These are phyloP conservation scores for Candida odintsovae DNA, from an alignment of 805 yeast genomes.

Conservation along the genomic window DNA sequence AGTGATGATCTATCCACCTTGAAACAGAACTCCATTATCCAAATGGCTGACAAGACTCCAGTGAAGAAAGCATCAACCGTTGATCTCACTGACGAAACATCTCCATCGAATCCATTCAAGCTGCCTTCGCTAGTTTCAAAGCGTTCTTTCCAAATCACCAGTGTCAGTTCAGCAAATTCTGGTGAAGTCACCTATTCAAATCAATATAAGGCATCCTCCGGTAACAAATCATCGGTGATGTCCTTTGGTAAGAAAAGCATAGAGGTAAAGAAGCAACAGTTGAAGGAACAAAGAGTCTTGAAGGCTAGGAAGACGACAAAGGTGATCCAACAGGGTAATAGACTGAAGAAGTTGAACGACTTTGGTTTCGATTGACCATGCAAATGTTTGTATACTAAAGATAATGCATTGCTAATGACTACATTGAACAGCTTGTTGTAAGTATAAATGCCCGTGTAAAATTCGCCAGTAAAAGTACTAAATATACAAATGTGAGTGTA, in stretches of 20 bases:
- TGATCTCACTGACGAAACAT: slow-evolving; percentile 18
- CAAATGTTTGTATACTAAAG: not conserved
- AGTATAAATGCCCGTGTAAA: not conserved
- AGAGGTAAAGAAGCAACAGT: slow-evolving; percentile 5
- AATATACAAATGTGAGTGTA: not conserved
- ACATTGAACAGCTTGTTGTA: not conserved
- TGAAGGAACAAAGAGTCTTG: slow-evolving; percentile 17
- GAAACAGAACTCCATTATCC: slow-evolving; percentile 36
- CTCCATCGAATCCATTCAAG: slow-evolving; percentile 21
- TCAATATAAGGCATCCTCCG: slow-evolving; percentile 48
- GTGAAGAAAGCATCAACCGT: slow-evolving; percentile 10
- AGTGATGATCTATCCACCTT: slow-evolving; percentile 40
- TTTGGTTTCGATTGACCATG: slow-evolving; percentile 3
- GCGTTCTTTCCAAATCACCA: slow-evolving; percentile 31
- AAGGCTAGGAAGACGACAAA: slow-evolving; percentile 18
- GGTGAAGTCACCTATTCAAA: slow-evolving; percentile 47
- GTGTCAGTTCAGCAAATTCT: slow-evolving; percentile 19
- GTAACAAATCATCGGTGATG: slow-evolving; percentile 54
- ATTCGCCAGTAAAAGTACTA: not conserved
- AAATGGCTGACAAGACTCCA: slow-evolving; percentile 26
- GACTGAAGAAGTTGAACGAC: slow-evolving; percentile 4
- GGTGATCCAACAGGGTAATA: slow-evolving; percentile 1
- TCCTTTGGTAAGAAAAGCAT: slow-evolving; percentile 35
- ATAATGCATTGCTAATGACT: not conserved
- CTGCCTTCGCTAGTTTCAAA: slow-evolving; percentile 37